Percentiles rank a stretch among this genome's conserved stretches.
These are phyloP conservation scores for Xylariaceae sp. DNA, from an alignment of 2,329 filamentous ascomycete genomes.

Conservation along the genomic window DNA sequence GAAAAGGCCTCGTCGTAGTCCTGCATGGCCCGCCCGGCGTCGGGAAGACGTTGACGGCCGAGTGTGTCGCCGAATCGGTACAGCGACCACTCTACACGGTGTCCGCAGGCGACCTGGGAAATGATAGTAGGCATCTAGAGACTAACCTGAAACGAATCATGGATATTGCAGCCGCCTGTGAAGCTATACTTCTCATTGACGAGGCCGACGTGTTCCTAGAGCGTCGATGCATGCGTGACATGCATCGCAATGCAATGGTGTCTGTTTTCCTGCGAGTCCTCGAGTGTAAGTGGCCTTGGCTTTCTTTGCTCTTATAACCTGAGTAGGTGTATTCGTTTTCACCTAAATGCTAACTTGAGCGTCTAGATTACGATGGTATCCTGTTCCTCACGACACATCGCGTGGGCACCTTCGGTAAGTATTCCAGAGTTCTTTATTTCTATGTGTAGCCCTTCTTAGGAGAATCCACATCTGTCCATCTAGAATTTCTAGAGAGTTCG, in stretches of 20 bases:
- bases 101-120: slow-evolving; percentile 37
- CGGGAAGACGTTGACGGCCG: slow-evolving; percentile 38
- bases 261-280: slow-evolving; percentile 30
- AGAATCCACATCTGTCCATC: no score
- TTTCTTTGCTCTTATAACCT: no score
- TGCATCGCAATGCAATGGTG: slow-evolving; percentile 27
- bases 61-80: slow-evolving; percentile 43
- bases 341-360: neutral
- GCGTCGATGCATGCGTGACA: slow-evolving; percentile 33
- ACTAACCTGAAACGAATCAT: slow-evolving; percentile 34
- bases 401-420: slow-evolving; percentile 25
- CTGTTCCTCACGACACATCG: slow-evolving; percentile 32
- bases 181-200: slow-evolving; percentile 39
- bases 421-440: no score
- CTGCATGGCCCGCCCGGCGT: slow-evolving; percentile 22
- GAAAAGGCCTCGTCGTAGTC: slow-evolving; percentile 23
- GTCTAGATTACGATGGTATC: slow-evolving; percentile 26
- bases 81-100: slow-evolving; percentile 40
- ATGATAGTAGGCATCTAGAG: slow-evolving; percentile 32
- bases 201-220: slow-evolving; percentile 42
- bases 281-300: slow-evolving; percentile 15
- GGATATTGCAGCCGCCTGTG: slow-evolving; percentile 47
- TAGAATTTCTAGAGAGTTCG: no score
- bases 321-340: no score
- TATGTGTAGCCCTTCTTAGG: no score